phyloP scores from a whole-genome alignment of 306 rosid species.

The Urtica urens region DNA sequence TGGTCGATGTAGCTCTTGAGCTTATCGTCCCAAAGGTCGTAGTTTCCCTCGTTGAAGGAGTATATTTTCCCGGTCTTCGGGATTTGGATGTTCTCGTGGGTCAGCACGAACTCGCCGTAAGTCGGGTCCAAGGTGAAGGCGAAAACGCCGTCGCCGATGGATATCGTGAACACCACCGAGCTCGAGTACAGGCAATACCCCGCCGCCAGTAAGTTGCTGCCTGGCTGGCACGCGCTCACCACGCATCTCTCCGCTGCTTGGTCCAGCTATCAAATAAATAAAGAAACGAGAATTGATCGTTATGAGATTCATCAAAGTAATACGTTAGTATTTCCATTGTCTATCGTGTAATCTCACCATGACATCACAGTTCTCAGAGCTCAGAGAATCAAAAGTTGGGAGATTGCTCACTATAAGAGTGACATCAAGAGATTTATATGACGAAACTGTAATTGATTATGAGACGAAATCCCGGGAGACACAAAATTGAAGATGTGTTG shows the following conservation, averaged over 20 bases:
- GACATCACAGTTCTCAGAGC: too few relatives aligned
- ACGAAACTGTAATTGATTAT: too few relatives aligned
- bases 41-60: constrained; percentile 35
- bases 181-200: constrained; percentile 41
- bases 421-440: too few relatives aligned
- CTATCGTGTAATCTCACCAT: too few relatives aligned
- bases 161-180: constrained; percentile 29
- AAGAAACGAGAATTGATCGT: not conserved
- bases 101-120: constrained; percentile 32
- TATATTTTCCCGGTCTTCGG: constrained; percentile 28
- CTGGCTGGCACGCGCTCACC: constrained; percentile 30
- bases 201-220: constrained; percentile 31
- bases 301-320: too few relatives aligned
- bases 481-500: too few relatives aligned
- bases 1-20: constrained; percentile 25
- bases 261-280: constrained; percentile 16
- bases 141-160: constrained; percentile 29
- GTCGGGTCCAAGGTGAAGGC: constrained; percentile 31
- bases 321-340: too few relatives aligned
- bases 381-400: too few relatives aligned
- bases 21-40: constrained; percentile 29
- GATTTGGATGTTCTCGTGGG: constrained; percentile 24
- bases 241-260: constrained; percentile 27
- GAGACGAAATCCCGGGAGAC: too few relatives aligned
- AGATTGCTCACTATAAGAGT: too few relatives aligned